Evolutionary conservation across 352 stramenopile genomes (phyloP), one percentile per base, ranked within the genome.

Genomic region (Globisporangium irregulare): DNA sequence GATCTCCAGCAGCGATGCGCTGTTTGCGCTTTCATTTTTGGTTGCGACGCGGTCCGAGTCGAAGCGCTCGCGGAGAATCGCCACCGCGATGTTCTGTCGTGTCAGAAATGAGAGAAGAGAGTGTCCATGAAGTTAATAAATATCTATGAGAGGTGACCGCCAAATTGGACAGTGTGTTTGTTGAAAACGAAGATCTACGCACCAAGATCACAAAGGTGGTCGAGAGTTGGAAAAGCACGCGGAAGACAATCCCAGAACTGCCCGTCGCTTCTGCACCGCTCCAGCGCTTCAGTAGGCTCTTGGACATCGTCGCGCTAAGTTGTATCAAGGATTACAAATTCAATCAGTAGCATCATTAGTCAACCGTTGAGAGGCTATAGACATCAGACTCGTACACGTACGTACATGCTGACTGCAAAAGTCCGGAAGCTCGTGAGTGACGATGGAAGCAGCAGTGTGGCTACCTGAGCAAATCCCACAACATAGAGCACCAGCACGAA

Each of bases 21-120:
- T 73, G 57, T 87, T 75, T 2, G 69, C 34, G 43, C 41, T 25
- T 32, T 29, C 25, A 10, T 48, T 55, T 4, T 25, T 48, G 9
- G 3, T 18, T 36, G 10, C 50, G 25, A 32, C 36, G 43, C 71
- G 46, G 3, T 75, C 75, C 2, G 67, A 77, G 27, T 86, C 72
- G 53, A 90, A 90, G 29, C 80, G 84, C 58, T 92, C 81, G 15
- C 82, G 82, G 18, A 92, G 71, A 68, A 90, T 87, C 29, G 71
- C 74, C 12, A 88, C 77, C 20, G 80, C 69, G 27, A 90, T 76
- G 58, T 90, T 89, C 84, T 92, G n/a, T 55, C 7, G 32, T 1
- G 2, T 29, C 27, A 60, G 8, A 27, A 10, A 18, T 3, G 14
- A 20, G 25, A 38, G 15, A 38, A 36, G 22, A 60, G 0, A 60